Evolutionary conservation across 2,329 filamentous ascomycete genomes (phyloP), one percentile per base, ranked within the genome.

Genomic region (Trichoderma asperellum): DNA sequence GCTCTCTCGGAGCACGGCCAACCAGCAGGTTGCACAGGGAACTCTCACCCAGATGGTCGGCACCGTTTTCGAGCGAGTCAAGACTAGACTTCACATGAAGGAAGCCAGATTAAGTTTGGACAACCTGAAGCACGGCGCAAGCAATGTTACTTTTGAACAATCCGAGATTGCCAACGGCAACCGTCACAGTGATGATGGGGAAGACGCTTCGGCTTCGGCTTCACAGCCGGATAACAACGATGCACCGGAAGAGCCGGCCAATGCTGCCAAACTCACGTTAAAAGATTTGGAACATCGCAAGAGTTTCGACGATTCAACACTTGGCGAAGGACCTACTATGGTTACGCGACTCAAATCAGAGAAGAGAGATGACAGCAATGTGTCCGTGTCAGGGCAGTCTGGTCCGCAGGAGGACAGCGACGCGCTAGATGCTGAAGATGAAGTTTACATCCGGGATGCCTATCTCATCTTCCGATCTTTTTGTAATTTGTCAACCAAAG

Each of bases 11-110:
- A 97, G 91, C 72, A 96, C 91, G 72, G 89, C 93, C 68, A 99
- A 98, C 78, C 96, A 99, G 83, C 94, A 97, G 79, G 93, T 98
- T 61, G 96, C 96, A 1, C 96, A 99, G 79, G 96, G 96, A 2
- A 97, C 96, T 4, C 83, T 99, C 76, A 97, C 95, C 4, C 96
- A 99, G 81, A 99, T 99, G 96, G 93, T 98, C 49, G 94, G 95
- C 73, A 98, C 95, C 1, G 96, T 99, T 3, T 99, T 99, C 76
- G 96, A 99, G 80, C 86, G 96, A 71, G 95, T 99, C 72, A 96
- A 96, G 82, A 88, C 88, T 1, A 87, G 96, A 65, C 83, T 99
- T 71, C 91, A 94, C 70, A 89, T 94, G 83, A 97, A 97, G 79
- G 94, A 97, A 77, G 86, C 92, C 43, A 88, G 93, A 24, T 75